phyloP scores from a whole-genome alignment of 2,329 filamentous ascomycete genomes.

The Colletotrichum agaves region DNA sequence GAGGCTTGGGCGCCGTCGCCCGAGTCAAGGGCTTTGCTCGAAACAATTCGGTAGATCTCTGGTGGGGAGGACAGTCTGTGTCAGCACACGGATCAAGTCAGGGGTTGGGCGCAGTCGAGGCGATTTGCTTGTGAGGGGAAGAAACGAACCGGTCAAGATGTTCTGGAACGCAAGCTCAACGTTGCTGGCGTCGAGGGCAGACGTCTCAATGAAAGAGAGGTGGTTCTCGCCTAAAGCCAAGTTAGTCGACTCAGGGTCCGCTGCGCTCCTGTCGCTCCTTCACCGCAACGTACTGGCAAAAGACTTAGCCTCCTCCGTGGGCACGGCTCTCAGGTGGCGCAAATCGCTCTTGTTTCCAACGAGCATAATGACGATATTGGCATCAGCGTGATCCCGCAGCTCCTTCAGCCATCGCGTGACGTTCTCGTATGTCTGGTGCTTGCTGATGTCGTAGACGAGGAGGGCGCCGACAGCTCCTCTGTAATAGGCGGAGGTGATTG shows the following conservation, averaged over 20 bases:
- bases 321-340: conserved; percentile 95
- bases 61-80: conserved; percentile 33
- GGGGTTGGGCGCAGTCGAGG: conserved; percentile 21
- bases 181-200: conserved; percentile 97
- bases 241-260: conserved; percentile 20
- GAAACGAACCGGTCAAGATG: conserved; percentile 87
- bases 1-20: conserved; percentile 84
- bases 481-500: conserved; percentile 99
- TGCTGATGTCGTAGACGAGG: conserved; percentile 99
- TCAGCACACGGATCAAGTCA: not conserved
- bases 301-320: conserved; percentile 96
- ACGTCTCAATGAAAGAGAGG: conserved; percentile 99
- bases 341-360: conserved; percentile 99
- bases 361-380: conserved; percentile 99
- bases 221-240: conserved; percentile 84
- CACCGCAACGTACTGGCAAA: conserved; percentile 81
- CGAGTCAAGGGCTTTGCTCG: conserved; percentile 94
- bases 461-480: conserved; percentile 96
- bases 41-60: conserved; percentile 99
- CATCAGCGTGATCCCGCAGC: conserved; percentile 95
- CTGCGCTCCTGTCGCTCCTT: conserved; percentile 20
- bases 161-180: conserved; percentile 99
- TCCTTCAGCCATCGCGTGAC: conserved; percentile 99
- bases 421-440: conserved; percentile 99
- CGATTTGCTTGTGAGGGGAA: not conserved